Base-by-base conservation (phyloP, 352 stramenopile species). In the Phytopythium mirpurense region DNA sequence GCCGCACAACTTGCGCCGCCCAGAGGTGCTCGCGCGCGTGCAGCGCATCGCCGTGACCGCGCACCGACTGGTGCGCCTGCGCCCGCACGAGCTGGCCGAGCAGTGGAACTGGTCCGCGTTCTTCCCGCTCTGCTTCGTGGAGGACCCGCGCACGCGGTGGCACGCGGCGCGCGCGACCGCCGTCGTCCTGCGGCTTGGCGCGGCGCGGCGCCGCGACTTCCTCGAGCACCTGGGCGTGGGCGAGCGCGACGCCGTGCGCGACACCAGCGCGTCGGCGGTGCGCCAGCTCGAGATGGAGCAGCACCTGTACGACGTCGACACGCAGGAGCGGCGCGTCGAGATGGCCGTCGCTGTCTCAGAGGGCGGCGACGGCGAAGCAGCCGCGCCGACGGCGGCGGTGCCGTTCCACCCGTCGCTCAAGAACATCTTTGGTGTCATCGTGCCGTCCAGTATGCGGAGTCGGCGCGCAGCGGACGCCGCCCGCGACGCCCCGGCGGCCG, bases 101-200 rank as follows among this genome's bases (percentile, higher is more conserved):
- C 65, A 88, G 19, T 95, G 83, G 81, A 93, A 95, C 64, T 95
- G 81, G 83, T 75, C 78, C 23, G 57, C 72, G 3, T 81, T 93
- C 43, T 93, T 90, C 53, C 75, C 81, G n/a, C 64, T 95, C 35
- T 86, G 78, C 49, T 89, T 89, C 54, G 67, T 88, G 50, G 66
- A 83, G 10, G 78, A 95, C 46, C 29, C 59, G 26, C 47, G 51
- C 21, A 66, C 86, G 11, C 75, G 78, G 19, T 88, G 77, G 74
- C 83, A 78, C 54, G 85, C 85, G 0, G 74, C 78, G 18, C 71
- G 76, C 16, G 69, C 78, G 0, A 84, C 78, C 19, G 70, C 73
- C 4, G 26, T 86, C 1, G 62, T 93, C 32, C 57, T 95, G 36
- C 72, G 73, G 29, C 88, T 95, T 71, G 70, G 63, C 34, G 90